Conservation (phyloP, 306 rosid species). For the Ochetophila trinervis region DNA sequence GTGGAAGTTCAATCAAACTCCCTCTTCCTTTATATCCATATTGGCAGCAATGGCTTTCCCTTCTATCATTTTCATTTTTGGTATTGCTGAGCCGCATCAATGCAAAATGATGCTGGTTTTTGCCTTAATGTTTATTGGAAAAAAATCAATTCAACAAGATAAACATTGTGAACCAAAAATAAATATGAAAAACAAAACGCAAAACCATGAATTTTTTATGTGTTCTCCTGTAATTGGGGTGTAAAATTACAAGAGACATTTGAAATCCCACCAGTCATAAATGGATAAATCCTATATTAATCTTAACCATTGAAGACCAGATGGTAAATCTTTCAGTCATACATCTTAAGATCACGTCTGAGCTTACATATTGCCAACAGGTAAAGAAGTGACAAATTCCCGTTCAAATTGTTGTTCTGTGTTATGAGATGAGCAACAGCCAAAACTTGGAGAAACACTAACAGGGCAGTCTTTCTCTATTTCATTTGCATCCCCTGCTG, state of each 20-base stretch:
- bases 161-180: neutral
- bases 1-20: too few species aligned
- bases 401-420: constrained; percentile 21
- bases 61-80: too few species aligned
- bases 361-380: constrained; percentile 18
- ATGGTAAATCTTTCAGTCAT: too few species aligned
- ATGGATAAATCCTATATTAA: neutral
- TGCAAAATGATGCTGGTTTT: too few species aligned
- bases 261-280: neutral
- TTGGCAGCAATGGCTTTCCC: too few species aligned
- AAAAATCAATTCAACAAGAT: too few species aligned
- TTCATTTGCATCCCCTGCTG: constrained; percentile 23
- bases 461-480: constrained; percentile 21
- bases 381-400: constrained; percentile 25
- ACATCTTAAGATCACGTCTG: neutral
- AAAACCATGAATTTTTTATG: too few species aligned
- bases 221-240: constrained; percentile 9
- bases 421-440: constrained; percentile 24
- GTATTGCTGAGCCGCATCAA: too few species aligned
- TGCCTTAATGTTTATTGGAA: too few species aligned
- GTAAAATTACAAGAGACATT: constrained; percentile 13
- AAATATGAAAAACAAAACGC: neutral
- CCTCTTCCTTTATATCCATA: too few species aligned
- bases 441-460: constrained; percentile 31
- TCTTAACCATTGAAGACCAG: too few species aligned